Evolutionary conservation across 129 eudicot species (phyloP).

Genomic region (Tagetes patula): DNA sequence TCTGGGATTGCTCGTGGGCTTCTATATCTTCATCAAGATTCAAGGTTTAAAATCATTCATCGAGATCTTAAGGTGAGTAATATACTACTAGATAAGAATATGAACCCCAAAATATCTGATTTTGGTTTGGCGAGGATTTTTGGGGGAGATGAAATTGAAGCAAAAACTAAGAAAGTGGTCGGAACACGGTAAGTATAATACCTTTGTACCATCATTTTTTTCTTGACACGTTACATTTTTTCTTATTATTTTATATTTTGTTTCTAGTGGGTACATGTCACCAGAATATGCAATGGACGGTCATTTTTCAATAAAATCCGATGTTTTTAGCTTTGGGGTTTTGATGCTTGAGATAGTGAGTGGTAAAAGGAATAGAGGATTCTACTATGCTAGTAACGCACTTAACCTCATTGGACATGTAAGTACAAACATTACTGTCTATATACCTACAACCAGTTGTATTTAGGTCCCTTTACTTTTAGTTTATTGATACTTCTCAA

Average conservation of each 20-base stretch:
- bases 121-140: conserved; percentile 89
- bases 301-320: conserved; percentile 69
- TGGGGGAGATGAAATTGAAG: conserved; percentile 74
- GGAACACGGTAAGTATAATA: conserved; percentile 72
- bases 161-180: conserved; percentile 62
- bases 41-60: conserved; percentile 77
- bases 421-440: conserved; percentile 32
- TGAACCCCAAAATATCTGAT: conserved; percentile 84
- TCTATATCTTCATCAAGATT: conserved; percentile 86
- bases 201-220: background rate
- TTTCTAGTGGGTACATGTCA: conserved; percentile 69
- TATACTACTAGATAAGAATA: conserved; percentile 64
- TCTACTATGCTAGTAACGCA: conserved; percentile 53
- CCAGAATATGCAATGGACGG: conserved; percentile 92
- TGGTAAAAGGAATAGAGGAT: conserved; percentile 64
- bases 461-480: no score
- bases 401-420: conserved; percentile 88
- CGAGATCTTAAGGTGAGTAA: conserved; percentile 86
- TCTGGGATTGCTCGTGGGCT: conserved; percentile 78
- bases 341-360: conserved; percentile 60
- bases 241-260: background rate
- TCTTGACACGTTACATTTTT: background rate
- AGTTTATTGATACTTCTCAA: no score
- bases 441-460: no score
- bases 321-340: conserved; percentile 81